Evolutionary conservation across 2,329 filamentous ascomycete species (phyloP), one percentile per base, ranked within the genome.

Genomic region (Aspergillus vadensis): DNA sequence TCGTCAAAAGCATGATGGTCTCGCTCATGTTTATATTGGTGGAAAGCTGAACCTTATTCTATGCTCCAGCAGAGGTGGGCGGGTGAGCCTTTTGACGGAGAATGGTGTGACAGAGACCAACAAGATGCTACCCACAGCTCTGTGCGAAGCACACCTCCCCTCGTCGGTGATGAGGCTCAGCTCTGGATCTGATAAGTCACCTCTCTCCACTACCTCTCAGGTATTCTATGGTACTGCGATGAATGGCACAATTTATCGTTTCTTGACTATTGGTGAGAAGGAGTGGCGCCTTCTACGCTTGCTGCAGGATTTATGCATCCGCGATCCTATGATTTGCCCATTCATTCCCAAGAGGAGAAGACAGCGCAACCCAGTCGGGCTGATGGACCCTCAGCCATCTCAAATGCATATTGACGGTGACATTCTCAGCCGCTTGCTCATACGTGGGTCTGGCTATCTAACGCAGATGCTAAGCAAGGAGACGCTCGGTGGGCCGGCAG

Each of bases 211-310:
- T 32, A 55, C 56, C 25, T 60, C 77, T 6, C 76, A 79, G 4
- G 84, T 87, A 62, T 87, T 59, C 72, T 93, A 78, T 36, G 91
- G 90, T 1, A 80, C 88, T 6, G 85, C 85, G 6, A 82, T 92
- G 36, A 86, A 91, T 68, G 91, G 91, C 1, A 86, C 88, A 0
- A 69, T 93, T 23, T 85, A 86, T 63, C 85, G 89, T 58, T 89
- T 97, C 67, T 84, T 84, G 1, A 77, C 93, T 14, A 77, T 98
- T 0, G 79, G 82, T 9, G 69, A 83, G 17, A 75, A 84, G 2
- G 83, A 88, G 7, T 90, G 89, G 85, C 82, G 83, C 6, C 80
- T 96, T 4, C 80, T 98, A 5, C 83, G 84, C 59, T 86, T 94
- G 63, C 72, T 97, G 1, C 88, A 96, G 69, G 88, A 89, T 60